A percentile compares a stretch with the other conserved stretches of the same genome.
These are phyloP conservation scores for Chlamydomonas incerta DNA, from an alignment of 139 green algal species.

Conservation along the genomic window DNA sequence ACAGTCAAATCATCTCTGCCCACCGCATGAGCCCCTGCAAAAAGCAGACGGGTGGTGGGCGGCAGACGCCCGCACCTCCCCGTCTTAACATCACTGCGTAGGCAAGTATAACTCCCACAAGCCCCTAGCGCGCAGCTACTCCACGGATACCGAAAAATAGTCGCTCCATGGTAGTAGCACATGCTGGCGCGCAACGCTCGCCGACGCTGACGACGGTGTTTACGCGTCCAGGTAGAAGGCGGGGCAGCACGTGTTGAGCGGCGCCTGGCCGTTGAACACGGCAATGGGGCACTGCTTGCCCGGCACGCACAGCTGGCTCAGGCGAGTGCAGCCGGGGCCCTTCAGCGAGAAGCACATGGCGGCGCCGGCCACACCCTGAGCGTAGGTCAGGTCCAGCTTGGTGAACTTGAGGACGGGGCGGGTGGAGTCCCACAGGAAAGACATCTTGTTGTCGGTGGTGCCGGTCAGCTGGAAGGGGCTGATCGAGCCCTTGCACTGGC, in stretches of 20 bases:
- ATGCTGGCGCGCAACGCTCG: too few species aligned
- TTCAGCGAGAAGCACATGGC: conserved; percentile 23
- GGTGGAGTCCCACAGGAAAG: conserved; percentile 15
- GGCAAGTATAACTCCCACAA: too few species aligned
- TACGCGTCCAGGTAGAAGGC: neutral
- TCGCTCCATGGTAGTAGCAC: too few species aligned
- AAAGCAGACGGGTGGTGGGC: too few species aligned
- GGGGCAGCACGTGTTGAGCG: neutral
- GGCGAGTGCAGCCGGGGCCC: conserved; percentile 3
- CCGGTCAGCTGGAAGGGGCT: neutral
- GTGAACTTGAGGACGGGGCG: conserved; percentile 33
- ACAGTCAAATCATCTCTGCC: too few species aligned
- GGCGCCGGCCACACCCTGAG: neutral
- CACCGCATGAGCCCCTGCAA: too few species aligned
- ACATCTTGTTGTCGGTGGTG: neutral
- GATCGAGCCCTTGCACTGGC: conserved; percentile 23
- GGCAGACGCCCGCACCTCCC: too few species aligned
- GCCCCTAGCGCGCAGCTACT: too few species aligned
- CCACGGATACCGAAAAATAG: too few species aligned
- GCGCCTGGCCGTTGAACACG: conserved; percentile 2
- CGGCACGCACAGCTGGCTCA: neutral
- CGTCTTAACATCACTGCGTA: too few species aligned
- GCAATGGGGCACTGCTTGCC: neutral
- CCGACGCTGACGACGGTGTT: neutral
- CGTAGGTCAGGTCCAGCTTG: neutral